Evolutionary conservation across 257 asterid genomes (phyloP).

Genomic region (Scutellaria barbata): DNA sequence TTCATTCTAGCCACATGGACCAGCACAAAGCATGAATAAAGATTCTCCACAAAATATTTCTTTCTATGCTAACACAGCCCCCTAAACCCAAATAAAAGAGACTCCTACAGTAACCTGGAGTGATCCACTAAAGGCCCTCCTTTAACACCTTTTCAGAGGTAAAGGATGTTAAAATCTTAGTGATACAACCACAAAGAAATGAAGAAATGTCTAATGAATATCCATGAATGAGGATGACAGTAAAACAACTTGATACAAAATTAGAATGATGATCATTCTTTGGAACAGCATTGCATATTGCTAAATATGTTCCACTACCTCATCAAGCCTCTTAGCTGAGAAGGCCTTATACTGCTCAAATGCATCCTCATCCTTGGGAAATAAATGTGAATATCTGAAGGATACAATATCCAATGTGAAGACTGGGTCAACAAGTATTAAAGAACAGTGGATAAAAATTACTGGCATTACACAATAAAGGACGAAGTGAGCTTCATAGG

Average conservation of each 20-base stretch:
- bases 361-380: slow-evolving; percentile 97
- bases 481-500: slow-evolving; percentile 20
- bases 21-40: background rate
- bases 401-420: slow-evolving; percentile 31
- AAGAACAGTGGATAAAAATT: background rate
- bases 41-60: background rate
- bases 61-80: background rate
- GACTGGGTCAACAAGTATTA: slow-evolving; percentile 20
- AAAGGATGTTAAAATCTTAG: background rate
- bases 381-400: slow-evolving; percentile 89
- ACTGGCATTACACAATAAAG: slow-evolving; percentile 25
- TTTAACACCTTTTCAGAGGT: background rate
- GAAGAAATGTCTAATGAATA: slow-evolving; percentile 16
- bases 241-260: slow-evolving; percentile 9
- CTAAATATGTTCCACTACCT: slow-evolving; percentile 53
- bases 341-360: slow-evolving; percentile 78
- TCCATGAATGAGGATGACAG: slow-evolving; percentile 15
- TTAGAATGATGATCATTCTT: slow-evolving; percentile 9
- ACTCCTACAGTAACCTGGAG: too few species aligned
- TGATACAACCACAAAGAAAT: slow-evolving; percentile 22
- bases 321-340: slow-evolving; percentile 91
- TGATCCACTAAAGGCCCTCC: too few species aligned
- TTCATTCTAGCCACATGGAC: background rate
- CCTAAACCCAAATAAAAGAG: background rate
- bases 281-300: slow-evolving; percentile 26